These are phyloP conservation scores for Cercospora sp. DNA, from an alignment of 2,329 filamentous ascomycete genomes.

Conservation along the genomic window DNA sequence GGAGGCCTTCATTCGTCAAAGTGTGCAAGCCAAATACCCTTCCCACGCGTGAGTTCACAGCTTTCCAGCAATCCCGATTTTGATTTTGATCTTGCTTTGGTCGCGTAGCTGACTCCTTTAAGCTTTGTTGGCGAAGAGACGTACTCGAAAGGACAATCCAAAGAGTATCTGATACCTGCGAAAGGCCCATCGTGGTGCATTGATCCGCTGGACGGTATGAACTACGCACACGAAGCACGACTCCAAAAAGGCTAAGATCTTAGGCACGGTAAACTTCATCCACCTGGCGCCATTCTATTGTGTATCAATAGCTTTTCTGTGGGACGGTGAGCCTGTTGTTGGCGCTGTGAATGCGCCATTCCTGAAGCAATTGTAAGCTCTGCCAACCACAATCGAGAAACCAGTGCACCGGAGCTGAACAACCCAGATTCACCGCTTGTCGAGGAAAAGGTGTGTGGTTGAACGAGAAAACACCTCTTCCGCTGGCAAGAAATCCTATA, in stretches of 20 bases:
- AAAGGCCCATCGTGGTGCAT: conserved; percentile 69
- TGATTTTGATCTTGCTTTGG: neutral
- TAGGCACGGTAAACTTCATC: conserved; percentile 74
- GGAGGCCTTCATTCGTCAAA: conserved; percentile 61
- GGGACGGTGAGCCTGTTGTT: conserved; percentile 61
- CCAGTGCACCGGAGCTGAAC: conserved; percentile 4
- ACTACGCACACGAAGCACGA: neutral
- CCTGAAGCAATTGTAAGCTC: conserved; percentile 40
- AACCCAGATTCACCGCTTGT: conserved; percentile 67
- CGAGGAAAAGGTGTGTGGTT: conserved; percentile 67
- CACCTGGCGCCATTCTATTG: conserved; percentile 81
- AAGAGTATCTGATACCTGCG: conserved; percentile 64
- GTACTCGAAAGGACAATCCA: conserved; percentile 67
- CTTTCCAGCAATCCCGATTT: neutral
- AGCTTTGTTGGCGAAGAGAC: conserved; percentile 77
- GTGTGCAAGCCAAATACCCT: conserved; percentile 59
- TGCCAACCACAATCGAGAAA: neutral
- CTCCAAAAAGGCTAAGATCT: neutral
- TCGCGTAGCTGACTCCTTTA: neutral
- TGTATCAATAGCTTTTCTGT: conserved; percentile 70
- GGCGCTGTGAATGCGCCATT: conserved; percentile 74
- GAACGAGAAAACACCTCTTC: conserved; percentile 63
- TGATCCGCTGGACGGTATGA: conserved; percentile 68
- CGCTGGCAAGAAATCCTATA: conserved; percentile 62
- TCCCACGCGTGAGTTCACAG: conserved; percentile 59